These are phyloP conservation scores for Psilocybe subaeruginosa DNA, from an alignment of 768 basidiomycete species.

Conservation along the genomic window DNA sequence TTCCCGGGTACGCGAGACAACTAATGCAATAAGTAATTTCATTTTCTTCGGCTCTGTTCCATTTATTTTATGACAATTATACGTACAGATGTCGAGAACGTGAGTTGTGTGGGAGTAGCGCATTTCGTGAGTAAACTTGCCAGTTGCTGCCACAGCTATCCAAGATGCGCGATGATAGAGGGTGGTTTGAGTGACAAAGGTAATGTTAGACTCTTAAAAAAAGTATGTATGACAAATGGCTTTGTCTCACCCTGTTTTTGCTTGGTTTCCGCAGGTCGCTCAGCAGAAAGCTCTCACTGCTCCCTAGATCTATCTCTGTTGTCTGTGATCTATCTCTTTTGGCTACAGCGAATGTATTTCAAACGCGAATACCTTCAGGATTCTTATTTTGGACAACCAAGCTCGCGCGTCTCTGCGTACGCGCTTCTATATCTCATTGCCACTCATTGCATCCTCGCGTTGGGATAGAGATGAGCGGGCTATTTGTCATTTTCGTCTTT, in stretches of 20 bases:
- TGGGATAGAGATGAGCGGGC: background rate
- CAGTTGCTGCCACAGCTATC: too few relatives aligned
- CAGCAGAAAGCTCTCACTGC: background rate
- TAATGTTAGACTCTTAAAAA: background rate
- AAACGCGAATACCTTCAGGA: background rate
- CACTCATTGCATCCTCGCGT: background rate
- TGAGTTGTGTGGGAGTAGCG: background rate
- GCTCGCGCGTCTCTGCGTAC: background rate
- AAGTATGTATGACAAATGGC: background rate
- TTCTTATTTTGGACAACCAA: background rate
- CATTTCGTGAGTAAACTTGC: too few relatives aligned
- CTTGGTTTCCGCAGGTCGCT: too few relatives aligned
- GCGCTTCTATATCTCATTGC: background rate
- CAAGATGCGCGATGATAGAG: too few relatives aligned
- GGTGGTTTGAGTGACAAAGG: background rate
- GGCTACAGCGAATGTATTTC: background rate
- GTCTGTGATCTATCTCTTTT: background rate
- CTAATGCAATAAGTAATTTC: too few relatives aligned
- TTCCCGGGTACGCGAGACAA: background rate
- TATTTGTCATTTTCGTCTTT: background rate
- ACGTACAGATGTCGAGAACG: background rate
- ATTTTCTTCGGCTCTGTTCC: too few relatives aligned
- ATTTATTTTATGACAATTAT: background rate
- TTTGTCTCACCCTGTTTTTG: background rate
- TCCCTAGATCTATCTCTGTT: background rate